Conservation (phyloP, 257 asterid species). For the Eustoma russellianum region DNA sequence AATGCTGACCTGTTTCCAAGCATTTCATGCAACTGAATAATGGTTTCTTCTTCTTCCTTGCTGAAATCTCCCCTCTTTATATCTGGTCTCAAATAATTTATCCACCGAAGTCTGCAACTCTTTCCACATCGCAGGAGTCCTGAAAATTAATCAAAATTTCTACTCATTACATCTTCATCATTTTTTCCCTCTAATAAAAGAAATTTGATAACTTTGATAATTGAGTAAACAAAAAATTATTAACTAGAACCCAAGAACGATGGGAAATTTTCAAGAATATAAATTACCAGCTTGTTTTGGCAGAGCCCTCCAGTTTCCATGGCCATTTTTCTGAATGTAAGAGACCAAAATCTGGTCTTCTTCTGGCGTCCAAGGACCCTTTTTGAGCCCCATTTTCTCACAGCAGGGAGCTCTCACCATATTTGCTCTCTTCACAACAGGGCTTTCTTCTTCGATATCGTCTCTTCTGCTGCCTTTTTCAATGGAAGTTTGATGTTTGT, state of each 20-base stretch:
- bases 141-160: neutral
- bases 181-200: too few species aligned
- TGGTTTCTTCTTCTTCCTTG: constrained; percentile 40
- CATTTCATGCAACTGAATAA: constrained; percentile 28
- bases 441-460: neutral
- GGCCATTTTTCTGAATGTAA: constrained; percentile 46
- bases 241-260: too few species aligned
- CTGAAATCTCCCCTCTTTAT: constrained; percentile 48
- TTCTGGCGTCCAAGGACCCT: constrained; percentile 73
- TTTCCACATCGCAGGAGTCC: constrained; percentile 59
- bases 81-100: constrained; percentile 45
- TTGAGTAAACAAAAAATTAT: too few species aligned
- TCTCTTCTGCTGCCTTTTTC: neutral
- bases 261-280: too few species aligned
- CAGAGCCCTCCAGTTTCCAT: constrained; percentile 77
- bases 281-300: constrained; percentile 67
- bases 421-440: neutral
- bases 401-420: constrained; percentile 96
- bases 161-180: too few species aligned
- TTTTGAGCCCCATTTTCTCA: constrained; percentile 68
- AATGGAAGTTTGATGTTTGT: neutral
- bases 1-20: constrained; percentile 57
- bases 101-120: constrained; percentile 55
- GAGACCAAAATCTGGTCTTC: constrained; percentile 51
- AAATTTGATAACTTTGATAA: too few species aligned